phyloP scores from a whole-genome alignment of 2,329 filamentous ascomycete genomes.

The Cladosporium sp. region DNA sequence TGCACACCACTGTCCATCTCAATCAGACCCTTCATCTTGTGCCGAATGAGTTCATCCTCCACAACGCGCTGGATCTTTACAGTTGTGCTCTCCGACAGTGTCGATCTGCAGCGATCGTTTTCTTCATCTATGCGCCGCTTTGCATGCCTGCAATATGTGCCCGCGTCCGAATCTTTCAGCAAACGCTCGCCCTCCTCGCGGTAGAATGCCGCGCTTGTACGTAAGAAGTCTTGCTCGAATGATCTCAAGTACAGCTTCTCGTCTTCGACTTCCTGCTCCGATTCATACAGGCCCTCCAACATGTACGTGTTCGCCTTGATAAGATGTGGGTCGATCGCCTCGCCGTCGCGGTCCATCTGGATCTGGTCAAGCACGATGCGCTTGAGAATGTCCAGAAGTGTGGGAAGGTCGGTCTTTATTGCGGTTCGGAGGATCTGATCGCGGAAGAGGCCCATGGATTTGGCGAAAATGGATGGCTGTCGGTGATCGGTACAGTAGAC shows the following conservation, averaged over 20 bases:
- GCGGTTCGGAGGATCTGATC: conserved; percentile 74
- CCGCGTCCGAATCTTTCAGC: conserved; percentile 75
- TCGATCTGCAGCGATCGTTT: conserved; percentile 76
- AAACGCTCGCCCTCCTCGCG: conserved; percentile 70
- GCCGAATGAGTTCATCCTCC: conserved; percentile 74
- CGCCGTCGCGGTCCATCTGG: conserved; percentile 85
- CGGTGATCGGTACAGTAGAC: conserved; percentile 73
- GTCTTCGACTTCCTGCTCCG: conserved; percentile 71
- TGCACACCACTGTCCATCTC: conserved; percentile 82
- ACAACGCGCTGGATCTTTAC: conserved; percentile 73
- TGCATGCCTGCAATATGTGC: conserved; percentile 76
- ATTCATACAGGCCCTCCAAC: conserved; percentile 85
- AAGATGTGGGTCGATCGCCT: conserved; percentile 79
- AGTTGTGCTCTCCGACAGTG: conserved; percentile 71
- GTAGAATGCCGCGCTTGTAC: conserved; percentile 73
- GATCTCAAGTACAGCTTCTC: conserved; percentile 79
- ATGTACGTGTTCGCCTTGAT: conserved; percentile 84
- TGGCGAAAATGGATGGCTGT: conserved; percentile 75
- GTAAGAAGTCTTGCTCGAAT: conserved; percentile 78
- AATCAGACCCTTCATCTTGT: conserved; percentile 78
- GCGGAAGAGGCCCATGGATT: conserved; percentile 83
- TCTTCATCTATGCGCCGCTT: conserved; percentile 77
- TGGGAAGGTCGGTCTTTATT: conserved; percentile 48
- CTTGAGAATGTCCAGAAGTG: conserved; percentile 74
- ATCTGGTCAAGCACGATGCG: conserved; percentile 87